Evolutionary conservation across 495 filamentous ascomycete species (phyloP).

Genomic region (Viridothelium virens): DNA sequence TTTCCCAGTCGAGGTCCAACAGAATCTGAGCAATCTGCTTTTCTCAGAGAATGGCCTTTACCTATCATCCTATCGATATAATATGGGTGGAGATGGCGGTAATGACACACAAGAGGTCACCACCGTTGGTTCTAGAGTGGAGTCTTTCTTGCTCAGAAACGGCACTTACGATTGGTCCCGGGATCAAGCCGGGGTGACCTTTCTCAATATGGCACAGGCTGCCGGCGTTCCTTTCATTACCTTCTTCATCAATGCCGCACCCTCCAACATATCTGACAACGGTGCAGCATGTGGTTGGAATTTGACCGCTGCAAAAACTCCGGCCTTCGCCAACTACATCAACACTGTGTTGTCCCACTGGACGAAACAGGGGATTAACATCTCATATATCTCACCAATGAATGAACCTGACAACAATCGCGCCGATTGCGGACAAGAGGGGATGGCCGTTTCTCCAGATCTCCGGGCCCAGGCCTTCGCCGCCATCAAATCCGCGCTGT

Average conservation of each 20-base stretch:
- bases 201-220: conserved; percentile 16
- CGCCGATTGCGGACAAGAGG: conserved; percentile 20
- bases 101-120: conserved; percentile 19
- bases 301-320: conserved; percentile 16
- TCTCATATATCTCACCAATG: conserved; percentile 21
- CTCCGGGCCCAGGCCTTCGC: conserved; percentile 12
- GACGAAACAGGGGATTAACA: conserved; percentile 15
- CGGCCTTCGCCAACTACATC: conserved; percentile 17
- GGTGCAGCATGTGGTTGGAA: conserved; percentile 21
- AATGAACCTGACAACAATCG: conserved; percentile 22
- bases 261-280: conserved; percentile 18
- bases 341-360: conserved; percentile 18
- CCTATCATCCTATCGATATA: conserved; percentile 20
- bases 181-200: conserved; percentile 20
- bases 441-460: conserved; percentile 17
- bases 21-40: conserved; percentile 16
- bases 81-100: conserved; percentile 22
- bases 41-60: conserved; percentile 21
- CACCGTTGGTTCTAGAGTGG: conserved; percentile 12
- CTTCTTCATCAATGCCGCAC: conserved; percentile 23
- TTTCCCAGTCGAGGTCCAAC: conserved; percentile 14
- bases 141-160: conserved; percentile 18
- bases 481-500: conserved; percentile 12
- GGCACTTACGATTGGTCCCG: conserved; percentile 22
- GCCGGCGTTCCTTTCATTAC: conserved; percentile 19